Base-by-base conservation (phyloP, 73 alveolate species). In the Durusdinium trenchii region DNA sequence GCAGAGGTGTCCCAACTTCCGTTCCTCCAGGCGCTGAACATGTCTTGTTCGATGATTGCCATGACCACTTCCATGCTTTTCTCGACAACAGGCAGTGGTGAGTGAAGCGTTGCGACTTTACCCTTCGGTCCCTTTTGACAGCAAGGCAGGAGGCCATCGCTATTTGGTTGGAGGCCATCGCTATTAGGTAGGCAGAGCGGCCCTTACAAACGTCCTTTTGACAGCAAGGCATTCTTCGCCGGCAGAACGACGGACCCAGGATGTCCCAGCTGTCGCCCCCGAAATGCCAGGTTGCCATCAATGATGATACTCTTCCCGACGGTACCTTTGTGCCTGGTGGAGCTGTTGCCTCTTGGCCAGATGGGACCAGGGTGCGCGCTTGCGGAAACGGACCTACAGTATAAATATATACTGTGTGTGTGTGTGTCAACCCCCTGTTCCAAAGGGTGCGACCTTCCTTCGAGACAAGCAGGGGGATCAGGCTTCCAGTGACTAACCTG, bases 271-370 rank as follows among this genome's bases (percentile, higher is more conserved):
- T 12, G 23, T 23, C 69, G 12, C 69, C 69, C 23, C 69, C 23
- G 32, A 12, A 6, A 6, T 38, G 28, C 42, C 38, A 84, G 94
- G 94, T 84, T 3, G 94, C 95, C 0, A 38, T 60, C 67, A 38
- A 86, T 57, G 95, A 86, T 45, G 95, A 86, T n/a, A 23, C 12
- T 35, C 83, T 86, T 57, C 95, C 95, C 0, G 95, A 86, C 61
- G 95, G 95, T 26, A 86, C 95, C 83, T 61, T 86, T 32, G 83
- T 86, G 64, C 95, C 95, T 62, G 23, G 83, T 16, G 95, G 95
- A 20, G 43, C 95, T 12, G 83, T 86, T 0, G 83, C 54, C 7
- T 51, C 28, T 73, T 36, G 84, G 84, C 69, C n/a, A n/a, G n/a
- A n/a, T n/a, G n/a, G n/a, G n/a, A n/a, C n/a, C n/a, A n/a, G n/a